These are phyloP conservation scores for Diaporthe sp. DNA, from an alignment of 2,329 filamentous ascomycete species.

Conservation along the genomic window DNA sequence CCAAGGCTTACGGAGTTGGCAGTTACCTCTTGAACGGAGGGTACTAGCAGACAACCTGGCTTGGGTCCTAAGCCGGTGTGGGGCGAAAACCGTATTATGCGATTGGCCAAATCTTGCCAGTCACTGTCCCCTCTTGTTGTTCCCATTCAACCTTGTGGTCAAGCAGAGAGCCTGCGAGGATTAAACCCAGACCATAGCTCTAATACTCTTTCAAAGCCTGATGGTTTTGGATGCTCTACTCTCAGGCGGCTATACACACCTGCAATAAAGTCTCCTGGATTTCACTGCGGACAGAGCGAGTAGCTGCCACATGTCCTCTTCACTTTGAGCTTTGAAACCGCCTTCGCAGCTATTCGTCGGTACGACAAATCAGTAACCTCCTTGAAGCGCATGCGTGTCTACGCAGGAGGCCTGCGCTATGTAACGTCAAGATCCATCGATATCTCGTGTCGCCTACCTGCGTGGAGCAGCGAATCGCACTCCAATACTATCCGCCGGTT, in stretches of 20 bases:
- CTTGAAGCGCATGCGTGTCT: neutral
- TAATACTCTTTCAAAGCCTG: neutral
- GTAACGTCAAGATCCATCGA: neutral
- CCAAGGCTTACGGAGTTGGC: neutral
- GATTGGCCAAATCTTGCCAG: neutral
- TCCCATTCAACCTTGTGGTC: neutral
- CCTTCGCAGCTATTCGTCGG: neutral
- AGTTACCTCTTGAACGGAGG: no score
- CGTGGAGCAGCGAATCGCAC: neutral
- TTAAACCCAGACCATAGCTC: neutral
- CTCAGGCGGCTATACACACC: neutral
- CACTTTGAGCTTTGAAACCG: neutral
- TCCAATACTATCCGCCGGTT: neutral
- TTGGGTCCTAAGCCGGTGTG: neutral
- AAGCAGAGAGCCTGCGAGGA: neutral
- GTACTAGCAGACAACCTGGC: neutral
- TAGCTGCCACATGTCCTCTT: neutral
- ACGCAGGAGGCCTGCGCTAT: neutral
- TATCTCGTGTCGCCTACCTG: neutral
- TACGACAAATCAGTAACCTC: neutral
- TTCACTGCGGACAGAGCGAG: neutral
- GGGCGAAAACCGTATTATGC: slow-evolving; percentile 12
- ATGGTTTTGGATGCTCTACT: neutral
- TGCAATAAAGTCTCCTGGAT: neutral
- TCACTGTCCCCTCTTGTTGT: neutral